phyloP scores from a whole-genome alignment of 768 basidiomycete genomes.

The Hirschioporus abietinus region DNA sequence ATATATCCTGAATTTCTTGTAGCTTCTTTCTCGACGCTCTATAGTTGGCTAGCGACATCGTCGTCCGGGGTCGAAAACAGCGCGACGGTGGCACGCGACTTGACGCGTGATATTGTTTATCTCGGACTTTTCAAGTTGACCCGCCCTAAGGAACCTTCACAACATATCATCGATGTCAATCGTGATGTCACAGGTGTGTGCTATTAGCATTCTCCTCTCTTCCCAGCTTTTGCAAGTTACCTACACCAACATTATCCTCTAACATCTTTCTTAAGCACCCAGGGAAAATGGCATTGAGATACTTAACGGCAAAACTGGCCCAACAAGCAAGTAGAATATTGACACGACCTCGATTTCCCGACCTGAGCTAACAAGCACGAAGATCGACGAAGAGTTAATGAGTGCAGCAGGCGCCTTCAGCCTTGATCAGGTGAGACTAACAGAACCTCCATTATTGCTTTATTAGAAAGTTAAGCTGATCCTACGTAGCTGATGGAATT shows the following conservation, averaged over 20 bases:
- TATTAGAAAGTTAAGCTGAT: constrained; percentile 5
- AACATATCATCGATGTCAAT: too few species aligned
- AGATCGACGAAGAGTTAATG: constrained; percentile 98
- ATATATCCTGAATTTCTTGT: too few species aligned
- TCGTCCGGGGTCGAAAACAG: too few species aligned
- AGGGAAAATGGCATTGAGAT: constrained; percentile 47
- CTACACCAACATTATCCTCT: not conserved
- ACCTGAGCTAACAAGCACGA: constrained; percentile 1
- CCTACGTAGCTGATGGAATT: constrained; percentile 85
- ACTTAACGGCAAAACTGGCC: constrained; percentile 65
- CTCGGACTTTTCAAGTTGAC: too few species aligned
- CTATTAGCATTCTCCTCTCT: too few species aligned
- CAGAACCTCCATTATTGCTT: not conserved
- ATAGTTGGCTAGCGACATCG: too few species aligned
- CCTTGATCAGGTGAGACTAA: constrained; percentile 80
- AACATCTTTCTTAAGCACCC: constrained; percentile 9
- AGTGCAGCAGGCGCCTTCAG: constrained; percentile 83
- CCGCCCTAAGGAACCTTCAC: too few species aligned
- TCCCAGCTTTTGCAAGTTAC: too few species aligned
- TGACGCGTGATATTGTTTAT: too few species aligned
- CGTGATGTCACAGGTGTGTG: too few species aligned
- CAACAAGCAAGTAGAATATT: constrained; percentile 50
- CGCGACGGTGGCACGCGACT: too few species aligned
- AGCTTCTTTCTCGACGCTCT: too few species aligned
- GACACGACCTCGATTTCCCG: not conserved